Base-by-base conservation (phyloP, 768 basidiomycete genomes). In the Sistotremastrum suecicum region DNA sequence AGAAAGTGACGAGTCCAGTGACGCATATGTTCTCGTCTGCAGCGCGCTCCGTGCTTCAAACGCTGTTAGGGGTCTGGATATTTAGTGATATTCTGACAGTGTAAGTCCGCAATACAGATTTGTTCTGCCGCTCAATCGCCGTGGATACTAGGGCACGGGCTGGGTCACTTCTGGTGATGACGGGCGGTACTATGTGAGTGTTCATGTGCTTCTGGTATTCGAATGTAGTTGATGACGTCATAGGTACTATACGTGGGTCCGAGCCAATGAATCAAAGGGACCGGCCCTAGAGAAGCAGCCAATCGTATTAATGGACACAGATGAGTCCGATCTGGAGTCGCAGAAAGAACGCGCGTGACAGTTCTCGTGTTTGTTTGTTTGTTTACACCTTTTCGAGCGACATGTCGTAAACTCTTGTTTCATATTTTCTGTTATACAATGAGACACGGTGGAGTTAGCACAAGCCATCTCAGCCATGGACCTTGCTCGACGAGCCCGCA, bases 1-100 rank as follows among this genome's bases (percentile, higher is more conserved):
- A 20, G 20, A 82, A 82, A 56, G 74, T 85, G 42, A 87, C 84
- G 10, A 82, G 79, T 47, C 85, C 85, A 4, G 72, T 89, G 45
- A 86, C 83, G 1, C 86, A 87, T 58, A 88, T 86, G 83, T 83
- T 88, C 62, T 79, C 78, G 10, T 51, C 83, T 85, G 82, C 86
- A 31, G 82, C 81, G 5, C 71, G 83, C 47, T 84, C 84, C 5
- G 88, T 89, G 12, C 65, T 92, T 28, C 88, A 92, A 59, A 88
- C 85, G 10, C 63, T 86, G 35, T 63, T 89, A 28, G 85, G 84
- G 5, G 80, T 86, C 20, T 78, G 71, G 70, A 62, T 86, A 11
- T 89, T 90, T 60, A 65, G 68, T 4, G 88, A 92, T 56, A 51
- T 83, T 48, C 65, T 90, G 38, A 84, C 76, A 1, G 64, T 68